A percentile compares a stretch with the other conserved stretches of the same genome.
Conservation (phyloP, 106 monocot genomes). For the Allium fistulosum region DNA sequence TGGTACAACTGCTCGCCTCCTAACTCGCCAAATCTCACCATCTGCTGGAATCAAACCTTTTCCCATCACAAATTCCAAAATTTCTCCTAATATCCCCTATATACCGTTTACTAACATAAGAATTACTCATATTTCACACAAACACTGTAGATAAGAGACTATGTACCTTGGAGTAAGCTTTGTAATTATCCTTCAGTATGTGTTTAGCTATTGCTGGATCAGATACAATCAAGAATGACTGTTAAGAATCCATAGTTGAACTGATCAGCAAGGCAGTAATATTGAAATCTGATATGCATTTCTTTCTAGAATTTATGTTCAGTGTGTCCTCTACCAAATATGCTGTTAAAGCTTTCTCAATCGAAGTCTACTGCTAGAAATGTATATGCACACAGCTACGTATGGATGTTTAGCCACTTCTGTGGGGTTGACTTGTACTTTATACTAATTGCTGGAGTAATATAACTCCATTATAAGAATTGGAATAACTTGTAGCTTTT, state of each 20-base stretch:
- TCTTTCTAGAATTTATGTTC: too few relatives aligned
- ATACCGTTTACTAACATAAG: not conserved
- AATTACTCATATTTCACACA: too few relatives aligned
- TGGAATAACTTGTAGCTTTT: too few relatives aligned
- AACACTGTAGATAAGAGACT: not conserved
- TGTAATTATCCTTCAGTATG: conserved; percentile 82
- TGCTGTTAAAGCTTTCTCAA: too few relatives aligned
- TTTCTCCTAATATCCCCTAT: conserved; percentile 88
- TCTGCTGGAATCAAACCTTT: conserved; percentile 96
- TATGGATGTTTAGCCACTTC: too few relatives aligned
- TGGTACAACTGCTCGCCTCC: conserved; percentile 81
- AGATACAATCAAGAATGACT: conserved; percentile 94
- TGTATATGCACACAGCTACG: too few relatives aligned
- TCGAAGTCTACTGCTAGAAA: too few relatives aligned
- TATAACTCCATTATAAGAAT: too few relatives aligned
- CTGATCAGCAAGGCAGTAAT: not conserved
- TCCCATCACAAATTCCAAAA: conserved; percentile 97
- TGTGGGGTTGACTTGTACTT: too few relatives aligned
- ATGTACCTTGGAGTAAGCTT: conserved; percentile 94
- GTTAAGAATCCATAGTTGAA: conserved; percentile 2
- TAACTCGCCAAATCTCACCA: conserved; percentile 73
- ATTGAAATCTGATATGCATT: too few relatives aligned
- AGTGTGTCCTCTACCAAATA: too few relatives aligned
- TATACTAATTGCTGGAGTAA: too few relatives aligned
- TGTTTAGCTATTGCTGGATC: conserved; percentile 83